phyloP scores from a whole-genome alignment of 2,329 filamentous ascomycete species.

The Botryosphaeria dothidea region DNA sequence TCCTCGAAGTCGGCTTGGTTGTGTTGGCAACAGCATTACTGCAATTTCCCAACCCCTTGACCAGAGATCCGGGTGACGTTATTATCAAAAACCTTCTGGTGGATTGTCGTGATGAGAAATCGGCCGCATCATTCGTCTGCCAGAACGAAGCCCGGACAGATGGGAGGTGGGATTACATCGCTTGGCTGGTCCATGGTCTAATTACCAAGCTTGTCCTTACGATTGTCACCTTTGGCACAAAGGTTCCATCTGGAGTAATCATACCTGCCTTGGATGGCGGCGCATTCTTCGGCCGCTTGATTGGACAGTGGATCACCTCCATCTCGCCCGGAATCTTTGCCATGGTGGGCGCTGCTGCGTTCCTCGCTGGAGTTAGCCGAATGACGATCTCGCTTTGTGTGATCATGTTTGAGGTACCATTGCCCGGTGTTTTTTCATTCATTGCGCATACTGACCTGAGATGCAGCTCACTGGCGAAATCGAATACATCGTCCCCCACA shows the following conservation, averaged over 20 bases:
- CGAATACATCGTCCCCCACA: slow-evolving; percentile 58
- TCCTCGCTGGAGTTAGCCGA: slow-evolving; percentile 59
- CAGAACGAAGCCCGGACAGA: slow-evolving; percentile 43
- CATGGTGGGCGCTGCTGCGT: slow-evolving; percentile 61
- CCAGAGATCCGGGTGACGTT: slow-evolving; percentile 56
- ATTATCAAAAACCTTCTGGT: slow-evolving; percentile 59
- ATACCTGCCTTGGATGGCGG: slow-evolving; percentile 61
- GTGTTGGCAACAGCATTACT: slow-evolving; percentile 55
- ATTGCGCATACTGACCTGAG: neutral
- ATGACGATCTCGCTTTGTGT: slow-evolving; percentile 62
- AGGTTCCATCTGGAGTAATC: slow-evolving; percentile 62
- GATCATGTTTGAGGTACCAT: slow-evolving; percentile 57
- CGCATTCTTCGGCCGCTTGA: slow-evolving; percentile 58
- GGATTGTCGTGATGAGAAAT: slow-evolving; percentile 48
- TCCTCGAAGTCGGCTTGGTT: slow-evolving; percentile 58
- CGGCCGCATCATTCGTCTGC: slow-evolving; percentile 51
- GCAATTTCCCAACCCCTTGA: slow-evolving; percentile 59
- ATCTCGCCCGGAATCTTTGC: slow-evolving; percentile 62
- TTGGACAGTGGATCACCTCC: slow-evolving; percentile 46
- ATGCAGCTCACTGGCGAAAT: slow-evolving; percentile 56
- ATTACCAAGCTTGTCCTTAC: slow-evolving; percentile 58
- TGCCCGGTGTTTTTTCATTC: neutral
- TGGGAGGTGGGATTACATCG: slow-evolving; percentile 46
- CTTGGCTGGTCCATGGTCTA: slow-evolving; percentile 55
- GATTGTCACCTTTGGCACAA: slow-evolving; percentile 60